Conservation (phyloP, 257 asterid species). For the Fraxinus anomala region DNA sequence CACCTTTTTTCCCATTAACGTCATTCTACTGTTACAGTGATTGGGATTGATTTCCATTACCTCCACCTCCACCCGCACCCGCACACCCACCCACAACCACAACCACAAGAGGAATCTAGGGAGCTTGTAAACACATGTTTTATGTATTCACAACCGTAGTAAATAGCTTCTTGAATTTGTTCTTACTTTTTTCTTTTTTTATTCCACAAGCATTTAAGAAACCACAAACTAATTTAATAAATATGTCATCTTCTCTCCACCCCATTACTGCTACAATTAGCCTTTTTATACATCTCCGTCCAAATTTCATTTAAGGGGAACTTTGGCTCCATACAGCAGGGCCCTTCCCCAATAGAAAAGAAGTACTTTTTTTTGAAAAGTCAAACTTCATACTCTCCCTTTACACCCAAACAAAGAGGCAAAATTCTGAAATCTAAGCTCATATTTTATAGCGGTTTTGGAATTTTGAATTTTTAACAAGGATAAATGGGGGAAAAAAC, state of each 20-base stretch:
- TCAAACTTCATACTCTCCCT: background rate
- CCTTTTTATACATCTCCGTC: background rate
- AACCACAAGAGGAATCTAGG: background rate
- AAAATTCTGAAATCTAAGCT: background rate
- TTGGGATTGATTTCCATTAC: too few relatives aligned
- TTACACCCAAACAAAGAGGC: background rate
- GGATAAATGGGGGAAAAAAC: background rate
- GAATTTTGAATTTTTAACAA: background rate
- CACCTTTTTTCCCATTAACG: too few relatives aligned
- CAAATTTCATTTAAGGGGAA: too few relatives aligned
- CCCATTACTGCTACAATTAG: background rate
- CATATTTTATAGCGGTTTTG: background rate
- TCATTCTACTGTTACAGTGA: too few relatives aligned
- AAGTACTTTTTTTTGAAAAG: too few relatives aligned
- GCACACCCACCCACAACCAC: too few relatives aligned
- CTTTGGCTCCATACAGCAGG: too few relatives aligned
- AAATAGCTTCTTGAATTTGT: background rate
- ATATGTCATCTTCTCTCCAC: background rate
- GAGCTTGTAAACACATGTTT: background rate
- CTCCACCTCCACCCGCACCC: too few relatives aligned
- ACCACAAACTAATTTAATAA: background rate
- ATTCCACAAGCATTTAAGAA: background rate
- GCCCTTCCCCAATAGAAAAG: too few relatives aligned
- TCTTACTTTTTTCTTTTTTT: background rate
- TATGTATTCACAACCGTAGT: background rate